A percentile compares a stretch with the other conserved stretches of the same genome.
phyloP scores from a whole-genome alignment of 768 basidiomycete species.

The Lactarius vividus region DNA sequence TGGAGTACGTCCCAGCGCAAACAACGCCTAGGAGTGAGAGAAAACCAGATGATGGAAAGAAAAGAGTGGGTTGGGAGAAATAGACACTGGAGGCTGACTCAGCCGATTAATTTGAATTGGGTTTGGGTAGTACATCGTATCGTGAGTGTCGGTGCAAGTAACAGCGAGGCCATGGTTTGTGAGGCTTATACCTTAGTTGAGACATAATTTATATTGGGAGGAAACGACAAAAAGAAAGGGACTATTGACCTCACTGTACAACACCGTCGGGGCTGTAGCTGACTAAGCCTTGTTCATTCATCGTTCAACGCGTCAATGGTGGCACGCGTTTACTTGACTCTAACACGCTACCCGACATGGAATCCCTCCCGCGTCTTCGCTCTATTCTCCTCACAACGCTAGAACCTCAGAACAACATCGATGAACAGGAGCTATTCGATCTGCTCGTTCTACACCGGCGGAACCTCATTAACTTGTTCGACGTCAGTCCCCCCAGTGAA shows the following conservation, averaged over 20 bases:
- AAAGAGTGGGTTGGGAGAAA: not conserved
- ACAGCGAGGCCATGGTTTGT: too few species aligned
- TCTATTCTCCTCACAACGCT: slow-evolving; percentile 50
- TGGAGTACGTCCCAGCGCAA: not conserved
- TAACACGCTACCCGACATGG: slow-evolving; percentile 42
- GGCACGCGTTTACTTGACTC: not conserved
- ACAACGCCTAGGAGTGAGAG: not conserved
- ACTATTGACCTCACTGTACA: too few species aligned
- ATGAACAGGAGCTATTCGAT: slow-evolving; percentile 75
- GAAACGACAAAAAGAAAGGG: not conserved
- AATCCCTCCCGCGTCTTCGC: slow-evolving; percentile 56
- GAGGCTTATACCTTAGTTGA: too few species aligned
- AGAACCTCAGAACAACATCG: slow-evolving; percentile 44
- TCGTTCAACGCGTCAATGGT: not conserved
- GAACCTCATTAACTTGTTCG: slow-evolving; percentile 59
- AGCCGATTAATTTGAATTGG: not conserved
- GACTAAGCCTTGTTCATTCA: slow-evolving; percentile 4
- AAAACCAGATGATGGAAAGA: not conserved
- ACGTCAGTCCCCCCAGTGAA: slow-evolving; percentile 57
- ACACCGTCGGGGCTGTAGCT: too few species aligned
- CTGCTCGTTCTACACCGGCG: slow-evolving; percentile 65
- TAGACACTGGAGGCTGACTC: not conserved
- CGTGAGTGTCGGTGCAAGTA: too few species aligned
- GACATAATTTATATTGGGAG: not conserved
- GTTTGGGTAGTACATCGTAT: not conserved